These are phyloP conservation scores for Neoboletus magnificus DNA, from an alignment of 768 basidiomycete genomes.

Conservation along the genomic window DNA sequence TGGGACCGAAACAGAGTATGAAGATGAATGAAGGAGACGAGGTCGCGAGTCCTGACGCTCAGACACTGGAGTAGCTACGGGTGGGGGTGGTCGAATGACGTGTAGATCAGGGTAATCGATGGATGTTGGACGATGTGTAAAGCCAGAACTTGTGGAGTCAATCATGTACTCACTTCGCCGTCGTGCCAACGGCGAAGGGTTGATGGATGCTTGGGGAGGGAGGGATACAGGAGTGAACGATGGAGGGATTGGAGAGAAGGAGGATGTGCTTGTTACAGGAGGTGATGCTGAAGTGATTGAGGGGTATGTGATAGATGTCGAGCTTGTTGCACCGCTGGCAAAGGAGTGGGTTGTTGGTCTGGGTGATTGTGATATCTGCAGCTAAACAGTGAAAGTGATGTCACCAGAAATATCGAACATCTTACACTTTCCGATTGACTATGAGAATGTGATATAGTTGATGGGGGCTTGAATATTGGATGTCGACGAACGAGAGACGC, in stretches of 20 bases:
- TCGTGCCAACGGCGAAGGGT: constrained; percentile 69
- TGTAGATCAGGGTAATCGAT: constrained; percentile 84
- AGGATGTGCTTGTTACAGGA: constrained; percentile 34
- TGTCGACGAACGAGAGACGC: constrained; percentile 35
- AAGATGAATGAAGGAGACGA: constrained; percentile 39
- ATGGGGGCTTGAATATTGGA: constrained; percentile 40
- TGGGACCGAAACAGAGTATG: constrained; percentile 30
- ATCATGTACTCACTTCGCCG: constrained; percentile 77
- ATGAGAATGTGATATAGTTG: constrained; percentile 44
- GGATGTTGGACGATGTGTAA: constrained; percentile 41
- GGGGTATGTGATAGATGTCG: constrained; percentile 53
- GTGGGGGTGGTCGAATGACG: constrained; percentile 75
- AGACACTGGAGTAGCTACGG: constrained; percentile 62
- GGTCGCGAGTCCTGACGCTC: constrained; percentile 78
- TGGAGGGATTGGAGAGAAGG: constrained; percentile 39
- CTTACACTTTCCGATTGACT: constrained; percentile 52
- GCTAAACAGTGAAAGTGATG: constrained; percentile 9
- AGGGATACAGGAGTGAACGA: constrained; percentile 47
- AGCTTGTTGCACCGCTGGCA: constrained; percentile 35
- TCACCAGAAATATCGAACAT: constrained; percentile 2
- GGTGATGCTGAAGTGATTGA: constrained; percentile 41
- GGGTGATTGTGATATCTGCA: constrained; percentile 37
- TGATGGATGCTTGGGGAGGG: constrained; percentile 84
- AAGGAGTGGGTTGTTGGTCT: constrained; percentile 34
- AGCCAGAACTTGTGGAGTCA: constrained; percentile 57